Evolutionary conservation across 768 basidiomycete genomes (phyloP), one percentile per base, ranked within the genome.

Genomic region (Naganishia randhawae): DNA sequence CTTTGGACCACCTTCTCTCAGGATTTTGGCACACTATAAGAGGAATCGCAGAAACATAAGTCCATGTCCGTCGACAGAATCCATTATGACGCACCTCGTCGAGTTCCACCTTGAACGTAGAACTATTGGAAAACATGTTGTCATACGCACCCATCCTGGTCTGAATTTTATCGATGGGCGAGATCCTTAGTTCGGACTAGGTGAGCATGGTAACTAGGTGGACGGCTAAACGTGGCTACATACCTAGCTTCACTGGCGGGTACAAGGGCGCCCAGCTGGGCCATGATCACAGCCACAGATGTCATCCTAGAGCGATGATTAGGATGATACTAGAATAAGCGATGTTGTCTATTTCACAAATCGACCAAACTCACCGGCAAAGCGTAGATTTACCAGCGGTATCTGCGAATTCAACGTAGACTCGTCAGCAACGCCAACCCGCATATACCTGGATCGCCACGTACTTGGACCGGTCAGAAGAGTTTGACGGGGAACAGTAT

Each of bases 141-240:
- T 98, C 95, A 77, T 97, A 96, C 2, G 96, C 96, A 11, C 96
- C 96, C 96, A 98, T 98, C 29, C 95, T 87, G 2, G 96, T 97
- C 68, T 85, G 85, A 71, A 99, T 96, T 14, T 88, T 83, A 76
- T 99, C 94, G 1, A 96, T 86, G 1, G 96, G 92, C 69, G 88
- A 89, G 53, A 99, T 77, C 39, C 92, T 92, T 13, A 9, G n/a
- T 50, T 37, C 19, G 4, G 27, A 1, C 6, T 22, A n/a, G n/a
- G n/a, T 48, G 14, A 48, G 45, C 45, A 48, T 48, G 45, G 25
- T 48, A 22, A n/a, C 3, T n/a, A 1, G 45, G n/a, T 48, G 45
- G n/a, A 48, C 45, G 13, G 3, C 45, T 11, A 22, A 22, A 48
- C 45, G n/a, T 7, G 22, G 3, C 25, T 3, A 42, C 84, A 67